A percentile compares a stretch with the other conserved stretches of the same genome.
These are phyloP conservation scores for Arabidopsis arenosa DNA, from an alignment of 345 rosid genomes.

Conservation along the genomic window DNA sequence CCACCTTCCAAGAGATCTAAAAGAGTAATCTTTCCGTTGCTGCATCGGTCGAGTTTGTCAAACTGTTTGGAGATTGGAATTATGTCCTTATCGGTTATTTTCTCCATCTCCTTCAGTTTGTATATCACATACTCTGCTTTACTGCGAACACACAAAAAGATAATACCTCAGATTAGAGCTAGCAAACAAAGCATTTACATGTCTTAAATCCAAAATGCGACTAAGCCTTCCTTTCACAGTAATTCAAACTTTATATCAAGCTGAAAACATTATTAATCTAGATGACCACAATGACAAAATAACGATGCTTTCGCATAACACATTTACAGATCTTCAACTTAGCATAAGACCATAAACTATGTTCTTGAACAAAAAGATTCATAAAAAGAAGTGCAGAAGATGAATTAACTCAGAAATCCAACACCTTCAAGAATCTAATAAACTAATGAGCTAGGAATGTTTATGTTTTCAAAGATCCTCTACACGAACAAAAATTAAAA, in stretches of 20 bases:
- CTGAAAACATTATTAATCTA: neutral
- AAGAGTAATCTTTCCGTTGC: constrained; percentile 82
- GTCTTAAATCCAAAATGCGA: neutral
- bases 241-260: neutral
- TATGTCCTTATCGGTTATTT: constrained; percentile 76
- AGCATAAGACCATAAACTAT: neutral
- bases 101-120: constrained; percentile 92
- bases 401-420: constrained; percentile 3
- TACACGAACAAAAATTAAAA: neutral
- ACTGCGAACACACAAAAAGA: constrained; percentile 46
- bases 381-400: neutral
- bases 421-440: constrained; percentile 18
- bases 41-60: constrained; percentile 75
- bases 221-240: neutral
- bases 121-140: constrained; percentile 83
- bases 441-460: neutral
- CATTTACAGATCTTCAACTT: neutral
- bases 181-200: constrained; percentile 9
- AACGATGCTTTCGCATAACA: neutral
- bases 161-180: constrained; percentile 8
- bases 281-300: neutral
- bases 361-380: neutral
- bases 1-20: constrained; percentile 66
- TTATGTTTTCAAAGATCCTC: neutral
- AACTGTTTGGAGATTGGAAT: constrained; percentile 67